phyloP scores from a whole-genome alignment of 202 grass and related monocot species.

The Carex sylvatica region DNA sequence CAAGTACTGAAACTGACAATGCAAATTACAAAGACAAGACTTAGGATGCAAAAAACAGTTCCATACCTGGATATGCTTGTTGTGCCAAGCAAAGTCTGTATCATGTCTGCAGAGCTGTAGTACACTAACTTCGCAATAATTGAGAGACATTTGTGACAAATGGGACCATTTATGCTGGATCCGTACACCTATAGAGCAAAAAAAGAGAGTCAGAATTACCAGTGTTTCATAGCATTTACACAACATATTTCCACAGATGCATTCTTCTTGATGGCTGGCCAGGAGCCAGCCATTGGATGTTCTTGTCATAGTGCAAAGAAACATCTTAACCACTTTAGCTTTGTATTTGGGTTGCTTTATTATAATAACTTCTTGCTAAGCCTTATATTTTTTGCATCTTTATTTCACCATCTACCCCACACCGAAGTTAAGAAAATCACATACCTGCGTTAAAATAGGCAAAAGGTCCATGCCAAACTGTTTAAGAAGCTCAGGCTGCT shows the following conservation, averaged over 20 bases:
- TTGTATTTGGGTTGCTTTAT: not conserved
- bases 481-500: slow-evolving; percentile 82
- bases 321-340: not conserved
- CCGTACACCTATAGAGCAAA: slow-evolving; percentile 61
- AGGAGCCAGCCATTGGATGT: not conserved
- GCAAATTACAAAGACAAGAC: not conserved
- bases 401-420: slow-evolving; percentile 22
- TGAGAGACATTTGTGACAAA: slow-evolving; percentile 76
- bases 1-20: not conserved
- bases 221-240: not conserved
- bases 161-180: slow-evolving; percentile 66
- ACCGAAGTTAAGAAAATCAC: not conserved
- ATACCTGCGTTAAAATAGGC: slow-evolving; percentile 75
- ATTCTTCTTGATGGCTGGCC: not conserved
- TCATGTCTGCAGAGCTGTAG: slow-evolving; percentile 80
- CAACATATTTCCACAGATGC: not conserved
- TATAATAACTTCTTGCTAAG: not conserved
- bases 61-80: slow-evolving; percentile 86
- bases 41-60: not conserved
- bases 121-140: slow-evolving; percentile 84
- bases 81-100: slow-evolving; percentile 56
- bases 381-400: not conserved
- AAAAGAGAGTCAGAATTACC: not conserved
- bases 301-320: not conserved
- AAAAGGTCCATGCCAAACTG: slow-evolving; percentile 86